Conservation (phyloP, 2,329 filamentous ascomycete genomes). For the Spiromastix sp. region DNA sequence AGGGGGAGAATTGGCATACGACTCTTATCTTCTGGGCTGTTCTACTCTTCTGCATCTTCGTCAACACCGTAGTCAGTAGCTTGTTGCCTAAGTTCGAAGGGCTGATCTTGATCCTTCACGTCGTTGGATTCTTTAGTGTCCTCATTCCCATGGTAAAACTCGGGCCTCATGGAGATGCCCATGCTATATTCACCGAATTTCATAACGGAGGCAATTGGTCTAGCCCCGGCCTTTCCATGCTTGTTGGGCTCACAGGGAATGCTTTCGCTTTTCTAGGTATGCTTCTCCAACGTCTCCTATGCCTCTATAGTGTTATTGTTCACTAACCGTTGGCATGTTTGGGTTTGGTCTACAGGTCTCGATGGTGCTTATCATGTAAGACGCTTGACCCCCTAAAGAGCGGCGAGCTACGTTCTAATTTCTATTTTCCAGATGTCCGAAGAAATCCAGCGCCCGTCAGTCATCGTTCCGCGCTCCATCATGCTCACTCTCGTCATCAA, state of each 20-base stretch:
- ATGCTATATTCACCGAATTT: conserved; percentile 28
- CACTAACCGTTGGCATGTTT: too few relatives aligned
- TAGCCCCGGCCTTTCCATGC: conserved; percentile 26
- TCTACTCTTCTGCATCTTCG: conserved; percentile 35
- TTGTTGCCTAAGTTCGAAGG: conserved; percentile 42
- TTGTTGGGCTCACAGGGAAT: conserved; percentile 24
- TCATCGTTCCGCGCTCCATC: conserved; percentile 39
- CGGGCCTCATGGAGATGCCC: conserved; percentile 14
- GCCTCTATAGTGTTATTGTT: too few relatives aligned
- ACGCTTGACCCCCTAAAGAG: too few relatives aligned
- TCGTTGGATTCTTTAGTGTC: conserved; percentile 35
- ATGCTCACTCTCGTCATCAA: conserved; percentile 39
- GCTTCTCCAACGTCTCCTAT: neutral
- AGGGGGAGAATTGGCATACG: conserved; percentile 22
- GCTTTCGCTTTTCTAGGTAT: conserved; percentile 18
- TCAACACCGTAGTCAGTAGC: conserved; percentile 40
- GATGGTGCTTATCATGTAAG: conserved; percentile 27
- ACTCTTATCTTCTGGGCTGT: conserved; percentile 42
- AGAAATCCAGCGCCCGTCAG: conserved; percentile 39
- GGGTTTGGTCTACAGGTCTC: conserved; percentile 15
- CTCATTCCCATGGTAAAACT: conserved; percentile 28
- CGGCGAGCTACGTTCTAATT: too few relatives aligned
- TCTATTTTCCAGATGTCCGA: conserved; percentile 37
- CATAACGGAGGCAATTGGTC: conserved; percentile 27
- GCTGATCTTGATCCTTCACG: conserved; percentile 40